Conservation (phyloP, 2,329 filamentous ascomycete genomes). For the Claviceps sp. region DNA sequence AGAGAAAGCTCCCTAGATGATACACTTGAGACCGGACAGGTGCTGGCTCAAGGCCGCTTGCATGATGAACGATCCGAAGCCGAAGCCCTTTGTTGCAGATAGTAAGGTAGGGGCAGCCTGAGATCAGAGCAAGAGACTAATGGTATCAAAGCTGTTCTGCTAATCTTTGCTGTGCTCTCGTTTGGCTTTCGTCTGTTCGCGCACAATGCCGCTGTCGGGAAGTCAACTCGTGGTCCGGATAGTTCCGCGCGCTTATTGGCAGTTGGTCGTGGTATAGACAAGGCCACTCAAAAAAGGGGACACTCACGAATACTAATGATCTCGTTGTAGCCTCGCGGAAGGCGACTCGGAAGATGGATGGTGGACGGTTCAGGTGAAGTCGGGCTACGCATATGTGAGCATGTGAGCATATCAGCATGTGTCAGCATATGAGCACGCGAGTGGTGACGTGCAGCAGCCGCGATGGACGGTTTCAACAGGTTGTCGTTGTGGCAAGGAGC, state of each 20-base stretch:
- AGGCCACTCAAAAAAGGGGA: not conserved
- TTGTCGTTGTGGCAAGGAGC: slow-evolving; percentile 2
- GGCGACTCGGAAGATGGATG: not conserved
- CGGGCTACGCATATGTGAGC: not conserved
- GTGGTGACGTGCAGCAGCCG: slow-evolving; percentile 1
- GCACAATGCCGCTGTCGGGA: not conserved
- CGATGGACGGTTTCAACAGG: slow-evolving; percentile 1
- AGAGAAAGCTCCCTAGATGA: slow-evolving; percentile 12
- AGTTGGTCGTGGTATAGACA: not conserved
- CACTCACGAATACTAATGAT: not conserved
- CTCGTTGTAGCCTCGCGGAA: not conserved
- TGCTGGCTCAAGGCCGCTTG: slow-evolving; percentile 26
- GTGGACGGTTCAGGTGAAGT: not conserved
- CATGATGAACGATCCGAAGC: slow-evolving; percentile 20
- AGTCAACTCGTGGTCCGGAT: not conserved
- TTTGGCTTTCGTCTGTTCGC: not conserved
- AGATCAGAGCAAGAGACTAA: not conserved
- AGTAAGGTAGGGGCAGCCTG: slow-evolving; percentile 2
- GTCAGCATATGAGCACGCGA: not conserved
- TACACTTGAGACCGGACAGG: slow-evolving; percentile 20
- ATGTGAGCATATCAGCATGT: no score
- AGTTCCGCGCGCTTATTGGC: not conserved
- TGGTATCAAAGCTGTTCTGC: not conserved
- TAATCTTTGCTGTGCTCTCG: not conserved
- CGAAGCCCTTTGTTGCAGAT: slow-evolving; percentile 5